Conservation (phyloP, 2,329 filamentous ascomycete species). For the Neofusicoccum parvum region DNA sequence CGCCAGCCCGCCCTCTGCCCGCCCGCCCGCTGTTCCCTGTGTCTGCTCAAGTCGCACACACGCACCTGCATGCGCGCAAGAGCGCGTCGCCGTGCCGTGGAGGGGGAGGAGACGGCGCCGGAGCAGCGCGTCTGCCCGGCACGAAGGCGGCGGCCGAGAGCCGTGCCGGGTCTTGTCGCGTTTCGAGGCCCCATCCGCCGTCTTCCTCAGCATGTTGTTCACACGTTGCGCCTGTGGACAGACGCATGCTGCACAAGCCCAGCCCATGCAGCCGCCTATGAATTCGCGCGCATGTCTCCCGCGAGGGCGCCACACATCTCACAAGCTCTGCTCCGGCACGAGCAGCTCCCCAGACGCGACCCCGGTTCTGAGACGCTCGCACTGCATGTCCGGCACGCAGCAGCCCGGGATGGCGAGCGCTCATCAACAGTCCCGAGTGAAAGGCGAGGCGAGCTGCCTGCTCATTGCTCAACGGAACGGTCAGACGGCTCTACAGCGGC, state of each 20-base stretch:
- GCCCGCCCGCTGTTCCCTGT: not conserved
- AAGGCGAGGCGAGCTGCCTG: not conserved
- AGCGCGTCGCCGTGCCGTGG: too few species aligned
- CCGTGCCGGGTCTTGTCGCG: not conserved
- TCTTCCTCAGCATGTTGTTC: not conserved
- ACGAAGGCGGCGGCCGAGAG: not conserved
- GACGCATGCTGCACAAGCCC: not conserved
- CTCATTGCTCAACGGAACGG: not conserved
- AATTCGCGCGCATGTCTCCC: not conserved
- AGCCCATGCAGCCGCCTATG: not conserved
- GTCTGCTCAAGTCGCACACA: not conserved
- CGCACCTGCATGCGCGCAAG: too few species aligned
- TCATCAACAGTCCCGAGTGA: not conserved
- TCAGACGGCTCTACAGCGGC: not conserved
- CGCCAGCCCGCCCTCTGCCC: not conserved
- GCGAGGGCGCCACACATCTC: not conserved
- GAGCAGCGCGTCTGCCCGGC: not conserved
- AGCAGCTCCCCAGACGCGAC: not conserved
- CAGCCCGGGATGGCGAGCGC: not conserved
- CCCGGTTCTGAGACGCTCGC: conserved; percentile 10
- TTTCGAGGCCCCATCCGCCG: not conserved
- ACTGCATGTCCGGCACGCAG: not conserved
- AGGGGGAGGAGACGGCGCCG: too few species aligned
- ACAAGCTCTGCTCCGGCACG: conserved; percentile 9
- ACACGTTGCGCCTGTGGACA: conserved; percentile 1